Evolutionary conservation across 1,284 basidiomycete genomes (phyloP), one percentile per base, ranked within the genome.

Genomic region (Cutaneotrichosporon cutaneum): DNA sequence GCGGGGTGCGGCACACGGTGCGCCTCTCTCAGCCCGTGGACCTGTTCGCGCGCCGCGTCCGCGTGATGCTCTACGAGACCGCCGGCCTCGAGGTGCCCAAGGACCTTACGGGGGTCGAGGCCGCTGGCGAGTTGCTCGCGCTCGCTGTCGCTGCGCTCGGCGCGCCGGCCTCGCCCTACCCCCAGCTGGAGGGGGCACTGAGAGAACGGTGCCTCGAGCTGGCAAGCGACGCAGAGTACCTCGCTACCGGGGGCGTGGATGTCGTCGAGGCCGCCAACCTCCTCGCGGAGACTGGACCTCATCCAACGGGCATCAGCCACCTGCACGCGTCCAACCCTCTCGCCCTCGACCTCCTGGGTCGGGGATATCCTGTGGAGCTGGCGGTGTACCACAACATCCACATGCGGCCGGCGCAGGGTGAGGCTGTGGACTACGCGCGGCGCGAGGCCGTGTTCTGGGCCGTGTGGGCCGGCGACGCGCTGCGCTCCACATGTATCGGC

Each of bases 61-160:
- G 56, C 13, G 60, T 58, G 1, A 33, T 39, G 24, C 52, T 62
- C 13, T 62, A 62, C 45, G 47, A 62, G 16, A 33, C 22, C 7
- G n/a, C 56, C 1, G 60, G 60, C 4, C 60, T 62, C 9, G 51
- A 58, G 35, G 35, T 62, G 4, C 60, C 60, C 14, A 45, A 56
- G 11, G 60, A 62, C n/a, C 27, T 62, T 0, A 51, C 39, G 22
- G 60, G 45, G 26, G 30, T 54, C 5, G 56, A 53, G 3, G 51
- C 60, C 1, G 60, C 56, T 1, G 47, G 50, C 33, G 32, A 24
- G 11, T 35, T 62, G 16, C 56, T 62, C 4, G 27, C 57, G 4
- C 45, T 62, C 24, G 60, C 56, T 6, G 56, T 62, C 4, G 52
- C 60, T 2, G 30, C 56, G 16, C 44, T 56, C 3, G 60, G 60